Evolutionary conservation across 345 rosid genomes (phyloP).

Genomic region (Corchorus capsularis): DNA sequence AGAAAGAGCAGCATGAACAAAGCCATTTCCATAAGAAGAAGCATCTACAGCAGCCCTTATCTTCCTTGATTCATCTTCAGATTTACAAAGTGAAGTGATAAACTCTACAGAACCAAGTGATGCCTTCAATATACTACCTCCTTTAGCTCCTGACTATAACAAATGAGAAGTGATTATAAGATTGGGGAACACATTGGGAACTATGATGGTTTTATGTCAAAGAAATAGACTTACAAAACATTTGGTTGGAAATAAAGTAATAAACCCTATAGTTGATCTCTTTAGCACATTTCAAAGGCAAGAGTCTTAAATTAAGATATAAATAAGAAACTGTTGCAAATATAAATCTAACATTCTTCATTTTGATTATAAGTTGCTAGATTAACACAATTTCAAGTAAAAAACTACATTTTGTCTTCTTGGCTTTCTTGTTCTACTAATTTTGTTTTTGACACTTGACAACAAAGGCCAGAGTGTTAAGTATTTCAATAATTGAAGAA

Average conservation of each 20-base stretch:
- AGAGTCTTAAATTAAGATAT: background rate
- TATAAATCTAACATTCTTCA: background rate
- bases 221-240: background rate
- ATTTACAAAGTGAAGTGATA: slow-evolving; percentile 72
- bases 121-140: slow-evolving; percentile 58
- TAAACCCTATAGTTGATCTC: background rate
- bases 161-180: slow-evolving; percentile 31
- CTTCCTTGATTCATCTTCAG: slow-evolving; percentile 72
- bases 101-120: slow-evolving; percentile 96
- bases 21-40: slow-evolving; percentile 77
- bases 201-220: background rate
- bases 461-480: too few species aligned
- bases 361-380: background rate
- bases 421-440: background rate
- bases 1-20: slow-evolving; percentile 95
- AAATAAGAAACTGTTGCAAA: background rate
- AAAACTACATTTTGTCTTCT: background rate
- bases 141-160: slow-evolving; percentile 64
- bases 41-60: slow-evolving; percentile 79
- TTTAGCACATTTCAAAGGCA: background rate
- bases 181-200: background rate
- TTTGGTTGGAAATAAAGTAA: background rate
- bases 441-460: background rate
- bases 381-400: background rate
- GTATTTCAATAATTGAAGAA: background rate